These are phyloP conservation scores for Trichoderma sp. DNA, from an alignment of 2,329 filamentous ascomycete species.

Conservation along the genomic window DNA sequence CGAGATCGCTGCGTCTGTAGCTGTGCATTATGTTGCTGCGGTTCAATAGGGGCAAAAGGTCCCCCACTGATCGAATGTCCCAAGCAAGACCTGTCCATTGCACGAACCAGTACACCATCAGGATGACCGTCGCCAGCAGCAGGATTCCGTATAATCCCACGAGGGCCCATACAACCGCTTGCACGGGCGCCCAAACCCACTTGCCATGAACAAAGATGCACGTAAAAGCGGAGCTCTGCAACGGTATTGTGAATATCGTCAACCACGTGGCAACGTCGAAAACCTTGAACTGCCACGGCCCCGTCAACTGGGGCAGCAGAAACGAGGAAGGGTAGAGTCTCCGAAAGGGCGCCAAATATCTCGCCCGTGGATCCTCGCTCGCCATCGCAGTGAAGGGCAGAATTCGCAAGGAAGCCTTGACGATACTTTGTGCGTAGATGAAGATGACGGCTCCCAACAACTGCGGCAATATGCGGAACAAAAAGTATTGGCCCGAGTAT, in stretches of 20 bases:
- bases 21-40: constrained; percentile 76
- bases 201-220: constrained; percentile 57
- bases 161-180: constrained; percentile 76
- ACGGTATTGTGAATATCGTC: constrained; percentile 75
- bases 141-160: constrained; percentile 73
- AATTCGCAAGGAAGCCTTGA: constrained; percentile 73
- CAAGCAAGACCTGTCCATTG: constrained; percentile 76
- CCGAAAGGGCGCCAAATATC: constrained; percentile 68
- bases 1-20: constrained; percentile 68
- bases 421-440: constrained; percentile 75
- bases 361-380: constrained; percentile 59
- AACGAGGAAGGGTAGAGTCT: constrained; percentile 71
- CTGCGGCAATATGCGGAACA: constrained; percentile 84
- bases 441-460: constrained; percentile 71
- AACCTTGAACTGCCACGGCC: constrained; percentile 67
- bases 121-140: constrained; percentile 52
- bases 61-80: constrained; percentile 81
- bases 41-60: constrained; percentile 76
- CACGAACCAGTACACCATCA: constrained; percentile 66
- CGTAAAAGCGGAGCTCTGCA: constrained; percentile 77
- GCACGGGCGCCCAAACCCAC: constrained; percentile 81
- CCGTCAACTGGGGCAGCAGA: constrained; percentile 59
- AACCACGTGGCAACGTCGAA: constrained; percentile 75
- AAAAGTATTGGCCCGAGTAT: constrained; percentile 75
- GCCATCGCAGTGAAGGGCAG: constrained; percentile 80